Evolutionary conservation across 1,139 yeast species (phyloP).

Genomic region (Neolecta irregularis): DNA sequence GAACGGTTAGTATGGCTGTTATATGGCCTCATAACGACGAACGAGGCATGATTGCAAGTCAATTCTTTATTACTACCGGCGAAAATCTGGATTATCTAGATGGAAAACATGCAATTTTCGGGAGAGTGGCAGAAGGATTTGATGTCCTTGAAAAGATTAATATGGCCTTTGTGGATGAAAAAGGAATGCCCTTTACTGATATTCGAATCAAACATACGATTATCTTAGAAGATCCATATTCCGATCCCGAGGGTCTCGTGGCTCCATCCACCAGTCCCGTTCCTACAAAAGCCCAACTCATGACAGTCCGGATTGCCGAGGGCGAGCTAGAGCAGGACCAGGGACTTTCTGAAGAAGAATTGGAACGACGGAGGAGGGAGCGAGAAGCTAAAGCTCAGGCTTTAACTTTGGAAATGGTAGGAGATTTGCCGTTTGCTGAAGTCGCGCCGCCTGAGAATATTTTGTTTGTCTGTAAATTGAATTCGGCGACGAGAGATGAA

Average conservation of each 20-base stretch:
- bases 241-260: conserved; percentile 21
- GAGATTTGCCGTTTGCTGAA: conserved; percentile 47
- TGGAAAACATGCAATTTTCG: conserved; percentile 28
- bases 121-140: conserved; percentile 38
- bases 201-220: conserved; percentile 38
- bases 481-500: conserved; percentile 41
- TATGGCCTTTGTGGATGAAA: conserved; percentile 27
- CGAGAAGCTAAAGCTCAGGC: conserved; percentile 38
- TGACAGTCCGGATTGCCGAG: conserved; percentile 26
- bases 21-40: conserved; percentile 9
- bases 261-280: conserved; percentile 23
- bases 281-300: conserved; percentile 27
- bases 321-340: conserved; percentile 20
- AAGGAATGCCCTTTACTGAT: conserved; percentile 33
- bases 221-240: conserved; percentile 42
- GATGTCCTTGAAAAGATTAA: conserved; percentile 34
- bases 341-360: conserved; percentile 18
- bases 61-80: conserved; percentile 23
- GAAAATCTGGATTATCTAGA: conserved; percentile 18
- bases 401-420: conserved; percentile 45
- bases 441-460: conserved; percentile 47
- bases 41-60: conserved; percentile 21
- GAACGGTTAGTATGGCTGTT: conserved; percentile 28
- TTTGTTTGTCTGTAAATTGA: conserved; percentile 47
- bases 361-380: conserved; percentile 19